Base-by-base conservation (phyloP, 768 basidiomycete species). In the Pleurotus salmoneostramineus region DNA sequence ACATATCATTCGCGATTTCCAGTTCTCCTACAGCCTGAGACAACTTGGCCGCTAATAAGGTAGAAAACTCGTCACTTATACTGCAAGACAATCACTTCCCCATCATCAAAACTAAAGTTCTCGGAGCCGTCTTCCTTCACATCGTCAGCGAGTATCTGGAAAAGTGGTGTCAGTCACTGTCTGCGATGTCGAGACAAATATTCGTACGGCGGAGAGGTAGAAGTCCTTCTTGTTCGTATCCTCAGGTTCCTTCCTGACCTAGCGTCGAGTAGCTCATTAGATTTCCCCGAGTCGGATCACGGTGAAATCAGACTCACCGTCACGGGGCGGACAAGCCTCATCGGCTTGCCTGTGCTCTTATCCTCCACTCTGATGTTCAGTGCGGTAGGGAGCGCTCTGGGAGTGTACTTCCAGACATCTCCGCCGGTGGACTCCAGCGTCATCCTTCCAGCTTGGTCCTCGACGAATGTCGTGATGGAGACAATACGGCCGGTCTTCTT, bases 31-130 rank as follows among this genome's bases (percentile, higher is more conserved):
- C 21, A 3, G 21, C 21, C 21, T 27, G 21, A 27, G 21, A 27
- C 21, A 27, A 27, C 21, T 27, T 27, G 21, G 21, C 21, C 1
- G 21, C 21, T 27, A 27, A 1, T 27, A 27, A 27, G 21, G 2
- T 27, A 27, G 21, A 27, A 27, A 27, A 1, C 1, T 27, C 3
- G 21, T 27, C 21, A 49, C 47, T 49, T 49, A 33, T 49, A 49
- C 11, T 49, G 47, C 47, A 49, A 49, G 17, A 49, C 47, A 6
- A 27, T 49, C 12, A 49, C 47, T 5, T 17, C 31, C 21, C 47
- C 47, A 49, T 49, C 47, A n/a, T 49, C 47, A 27, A 49, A 49
- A 49, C 31, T 49, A 27, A 49, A 49, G 47, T 49, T 27, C 17
- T 49, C 47, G 15, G 47, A 17, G 31, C 47, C 47, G 47, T 49